Conservation (phyloP, 106 monocot genomes). For the Phalaenopsis aphrodite region DNA sequence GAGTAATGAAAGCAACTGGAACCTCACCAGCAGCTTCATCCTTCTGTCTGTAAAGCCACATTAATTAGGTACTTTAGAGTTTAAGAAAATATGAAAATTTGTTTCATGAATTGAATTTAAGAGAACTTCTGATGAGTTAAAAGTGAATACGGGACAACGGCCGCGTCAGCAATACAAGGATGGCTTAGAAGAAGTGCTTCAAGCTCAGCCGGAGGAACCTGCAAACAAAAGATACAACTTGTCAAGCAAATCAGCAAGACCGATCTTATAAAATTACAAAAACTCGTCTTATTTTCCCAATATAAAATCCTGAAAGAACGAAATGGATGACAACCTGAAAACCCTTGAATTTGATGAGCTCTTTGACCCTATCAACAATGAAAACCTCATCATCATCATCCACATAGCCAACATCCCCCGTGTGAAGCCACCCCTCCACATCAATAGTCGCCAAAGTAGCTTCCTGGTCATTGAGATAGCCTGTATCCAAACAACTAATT, state of each 20-base stretch:
- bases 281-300: no score
- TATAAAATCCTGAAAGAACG: no score
- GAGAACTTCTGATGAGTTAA: neutral
- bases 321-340: conserved; percentile 59
- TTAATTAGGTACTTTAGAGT: neutral
- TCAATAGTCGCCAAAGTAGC: conserved; percentile 84
- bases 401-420: conserved; percentile 88
- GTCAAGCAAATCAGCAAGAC: neutral
- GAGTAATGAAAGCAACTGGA: conserved; percentile 80
- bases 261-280: no score
- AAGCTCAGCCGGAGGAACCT: conserved; percentile 93
- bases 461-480: conserved; percentile 74
- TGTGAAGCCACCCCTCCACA: conserved; percentile 88
- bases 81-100: neutral
- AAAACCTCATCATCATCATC: conserved; percentile 94
- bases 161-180: conserved; percentile 69
- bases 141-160: conserved; percentile 70
- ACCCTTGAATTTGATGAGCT: conserved; percentile 98
- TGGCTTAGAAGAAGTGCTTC: conserved; percentile 65
- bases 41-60: conserved; percentile 38
- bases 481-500: conserved; percentile 15
- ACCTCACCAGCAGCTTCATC: conserved; percentile 83
- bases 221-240: neutral
- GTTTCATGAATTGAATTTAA: neutral
- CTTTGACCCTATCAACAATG: conserved; percentile 93